Evolutionary conservation across 2,329 filamentous ascomycete species (phyloP), one percentile per base, ranked within the genome.

Genomic region (Apiospora malaysiana): DNA sequence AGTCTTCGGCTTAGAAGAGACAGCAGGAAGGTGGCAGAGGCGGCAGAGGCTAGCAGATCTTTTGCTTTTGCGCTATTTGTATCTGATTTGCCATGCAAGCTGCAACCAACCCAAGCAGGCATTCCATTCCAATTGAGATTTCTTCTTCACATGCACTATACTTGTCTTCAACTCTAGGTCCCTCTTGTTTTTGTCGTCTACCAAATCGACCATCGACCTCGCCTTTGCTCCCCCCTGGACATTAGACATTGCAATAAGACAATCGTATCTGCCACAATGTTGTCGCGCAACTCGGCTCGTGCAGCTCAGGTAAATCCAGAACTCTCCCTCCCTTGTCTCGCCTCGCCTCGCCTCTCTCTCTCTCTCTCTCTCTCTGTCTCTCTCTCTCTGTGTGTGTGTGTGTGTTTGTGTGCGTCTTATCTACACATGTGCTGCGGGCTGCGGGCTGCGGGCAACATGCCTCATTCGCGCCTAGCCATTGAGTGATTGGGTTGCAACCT

Each of bases 211-310:
- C 37, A 32, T 67, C 43, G 47, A 63, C 51, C 37, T 16, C n/a
- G 27, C 16, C 25, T 42, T 23, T n/a, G 8, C 51, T 27, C 32
- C 8, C 32, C 8, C 56, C 32, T 40, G n/a, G 51, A 59, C 56
- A 63, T 40, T 40, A 40, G 51, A 59, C 56, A 63, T 63, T 63
- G 56, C 56, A 40, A 63, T 63, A 63, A 40, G 56, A 63, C 51
- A 59, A 59, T 59, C 51, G 51, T 27, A 63, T 40, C 56, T 63
- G 56, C 32, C 80, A 87, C 78, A 75, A 90, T 90, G 88, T 80
- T 90, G 82, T 89, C 88, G 81, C 86, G 87, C 82, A 86, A 85
- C 82, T 87, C 88, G 79, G 76, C 85, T 76, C 81, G 86, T 81
- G 82, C 87, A 81, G 87, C 87, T 77, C 86, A 89, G 87, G 88